A percentile compares a stretch with the other conserved stretches of the same genome.
Conservation (phyloP, 164 flowering plant species). For the Euptelea pleiosperma region DNA sequence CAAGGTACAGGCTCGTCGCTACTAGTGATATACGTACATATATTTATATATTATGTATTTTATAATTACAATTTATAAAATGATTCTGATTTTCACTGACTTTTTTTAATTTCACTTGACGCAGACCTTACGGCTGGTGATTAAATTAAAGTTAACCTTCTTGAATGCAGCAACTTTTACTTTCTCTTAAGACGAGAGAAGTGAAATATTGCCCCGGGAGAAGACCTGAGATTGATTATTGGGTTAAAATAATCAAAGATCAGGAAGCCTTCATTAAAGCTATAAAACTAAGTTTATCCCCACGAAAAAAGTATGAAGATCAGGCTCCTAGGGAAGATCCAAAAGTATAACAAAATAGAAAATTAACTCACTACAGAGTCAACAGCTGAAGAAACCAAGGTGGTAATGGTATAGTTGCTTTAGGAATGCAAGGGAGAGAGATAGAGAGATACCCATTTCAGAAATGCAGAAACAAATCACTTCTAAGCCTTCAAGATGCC, state of each 20-base stretch:
- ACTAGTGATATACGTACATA: too few species aligned
- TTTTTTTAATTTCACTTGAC: slow-evolving; percentile 4
- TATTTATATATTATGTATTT: too few species aligned
- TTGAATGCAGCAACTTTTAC: background rate
- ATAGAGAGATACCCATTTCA: background rate
- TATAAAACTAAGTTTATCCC: background rate
- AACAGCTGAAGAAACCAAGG: slow-evolving; percentile 6
- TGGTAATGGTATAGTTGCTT: background rate
- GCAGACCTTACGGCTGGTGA: background rate
- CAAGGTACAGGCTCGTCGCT: too few species aligned
- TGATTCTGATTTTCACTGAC: too few species aligned
- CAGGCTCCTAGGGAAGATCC: too few species aligned
- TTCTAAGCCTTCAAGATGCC: slow-evolving; percentile 25
- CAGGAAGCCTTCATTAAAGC: background rate
- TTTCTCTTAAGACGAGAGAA: too few species aligned
- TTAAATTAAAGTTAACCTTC: background rate
- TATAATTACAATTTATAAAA: too few species aligned
- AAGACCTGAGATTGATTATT: background rate
- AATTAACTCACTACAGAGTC: slow-evolving; percentile 4
- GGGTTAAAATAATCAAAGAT: background rate
- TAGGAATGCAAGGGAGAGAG: background rate
- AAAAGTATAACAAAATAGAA: too few species aligned
- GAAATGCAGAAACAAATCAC: slow-evolving; percentile 24
- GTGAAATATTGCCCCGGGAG: too few species aligned
- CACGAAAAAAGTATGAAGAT: background rate